Conservation (phyloP, 2,329 filamentous ascomycete species). For the Coniochaeta sp. region DNA sequence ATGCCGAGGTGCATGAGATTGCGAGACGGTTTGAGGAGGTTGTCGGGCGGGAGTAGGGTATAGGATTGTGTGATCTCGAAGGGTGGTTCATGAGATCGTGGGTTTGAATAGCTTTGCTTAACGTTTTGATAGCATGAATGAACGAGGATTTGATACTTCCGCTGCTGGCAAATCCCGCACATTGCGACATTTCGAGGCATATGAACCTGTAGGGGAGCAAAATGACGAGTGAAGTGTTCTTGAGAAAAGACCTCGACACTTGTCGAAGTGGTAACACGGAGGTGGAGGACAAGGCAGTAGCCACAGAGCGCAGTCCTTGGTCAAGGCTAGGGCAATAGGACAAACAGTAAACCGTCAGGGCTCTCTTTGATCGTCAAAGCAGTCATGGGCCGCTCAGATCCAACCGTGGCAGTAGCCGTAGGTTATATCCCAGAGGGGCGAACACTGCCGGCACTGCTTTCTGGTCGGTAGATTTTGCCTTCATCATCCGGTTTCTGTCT, state of each 20-base stretch:
- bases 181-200: too few relatives aligned
- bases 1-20: background rate
- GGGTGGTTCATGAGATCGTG: background rate
- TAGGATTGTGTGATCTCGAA: background rate
- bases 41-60: background rate
- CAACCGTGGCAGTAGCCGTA: conserved; percentile 18
- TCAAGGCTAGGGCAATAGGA: too few relatives aligned
- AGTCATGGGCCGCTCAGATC: conserved; percentile 30
- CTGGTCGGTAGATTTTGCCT: conserved; percentile 12
- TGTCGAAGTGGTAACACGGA: too few relatives aligned
- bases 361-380: conserved; percentile 55
- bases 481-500: conserved; percentile 19
- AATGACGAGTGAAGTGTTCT: too few relatives aligned
- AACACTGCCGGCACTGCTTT: conserved; percentile 12
- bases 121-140: too few relatives aligned
- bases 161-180: too few relatives aligned
- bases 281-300: too few relatives aligned
- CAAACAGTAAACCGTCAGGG: conserved; percentile 33
- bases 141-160: too few relatives aligned
- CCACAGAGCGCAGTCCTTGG: too few relatives aligned
- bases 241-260: too few relatives aligned
- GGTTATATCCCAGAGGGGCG: conserved; percentile 29
- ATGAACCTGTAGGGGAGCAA: too few relatives aligned
- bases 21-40: background rate
- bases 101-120: too few relatives aligned